Conservation (phyloP, 2,329 filamentous ascomycete species). For the Sclerotinia borealis region DNA sequence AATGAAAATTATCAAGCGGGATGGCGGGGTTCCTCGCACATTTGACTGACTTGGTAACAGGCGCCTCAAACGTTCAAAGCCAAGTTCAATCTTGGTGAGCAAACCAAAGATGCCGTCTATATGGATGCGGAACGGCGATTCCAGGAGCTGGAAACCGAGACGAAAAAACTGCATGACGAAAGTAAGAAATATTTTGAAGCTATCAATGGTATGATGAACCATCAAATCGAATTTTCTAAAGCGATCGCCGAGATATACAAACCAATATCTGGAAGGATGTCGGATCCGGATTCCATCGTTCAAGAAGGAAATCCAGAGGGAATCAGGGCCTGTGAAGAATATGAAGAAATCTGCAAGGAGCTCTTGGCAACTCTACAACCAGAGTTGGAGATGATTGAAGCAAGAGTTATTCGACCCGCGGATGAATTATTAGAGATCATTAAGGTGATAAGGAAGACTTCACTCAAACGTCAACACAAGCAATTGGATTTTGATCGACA, state of each 20-base stretch:
- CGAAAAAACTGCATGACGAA: slow-evolving; percentile 94
- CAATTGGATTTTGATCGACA: slow-evolving; percentile 94
- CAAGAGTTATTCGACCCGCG: slow-evolving; percentile 81
- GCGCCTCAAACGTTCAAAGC: slow-evolving; percentile 88
- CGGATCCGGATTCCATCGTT: slow-evolving; percentile 78
- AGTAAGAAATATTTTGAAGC: slow-evolving; percentile 96
- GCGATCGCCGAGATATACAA: slow-evolving; percentile 96
- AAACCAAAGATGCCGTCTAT: slow-evolving; percentile 92
- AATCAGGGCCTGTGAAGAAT: slow-evolving; percentile 93
- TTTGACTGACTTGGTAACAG: slow-evolving; percentile 36
- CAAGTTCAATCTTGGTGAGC: slow-evolving; percentile 91
- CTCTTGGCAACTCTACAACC: slow-evolving; percentile 82
- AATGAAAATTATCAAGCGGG: neutral
- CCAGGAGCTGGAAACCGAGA: slow-evolving; percentile 88
- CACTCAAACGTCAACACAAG: slow-evolving; percentile 90
- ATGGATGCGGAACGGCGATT: slow-evolving; percentile 92
- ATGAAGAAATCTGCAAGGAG: slow-evolving; percentile 84
- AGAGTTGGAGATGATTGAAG: slow-evolving; percentile 96
- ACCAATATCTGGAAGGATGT: slow-evolving; percentile 91
- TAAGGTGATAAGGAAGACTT: slow-evolving; percentile 87
- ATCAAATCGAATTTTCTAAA: slow-evolving; percentile 98
- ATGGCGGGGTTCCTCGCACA: slow-evolving; percentile 23
- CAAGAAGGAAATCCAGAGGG: slow-evolving; percentile 86
- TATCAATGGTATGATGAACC: slow-evolving; percentile 94
- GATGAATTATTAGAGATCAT: slow-evolving; percentile 92